Evolutionary conservation across 352 stramenopile genomes (phyloP), one percentile per base, ranked within the genome.

Genomic region (Phytophthora quininea): DNA sequence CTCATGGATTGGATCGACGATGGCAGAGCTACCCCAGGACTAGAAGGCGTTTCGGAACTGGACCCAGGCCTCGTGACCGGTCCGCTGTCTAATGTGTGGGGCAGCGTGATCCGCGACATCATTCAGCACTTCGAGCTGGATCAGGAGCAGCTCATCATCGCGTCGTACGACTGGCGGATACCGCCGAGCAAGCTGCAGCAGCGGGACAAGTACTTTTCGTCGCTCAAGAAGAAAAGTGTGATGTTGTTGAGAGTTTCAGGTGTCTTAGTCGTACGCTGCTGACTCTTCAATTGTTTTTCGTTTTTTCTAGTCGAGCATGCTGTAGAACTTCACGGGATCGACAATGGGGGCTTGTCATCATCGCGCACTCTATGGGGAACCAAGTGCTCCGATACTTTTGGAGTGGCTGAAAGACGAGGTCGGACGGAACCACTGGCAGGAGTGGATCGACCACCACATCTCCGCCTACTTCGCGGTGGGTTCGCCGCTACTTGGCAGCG

Each of bases 311-410:
- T 93, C 58, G 85, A 91, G 52, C 75, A 83, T 43, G 80, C 76
- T 9, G 78, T 91, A 1, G 73, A 72, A 5, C 64, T 90, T 14
- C 77, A 91, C 40, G 80, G 77, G 19, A 57, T 56, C 33, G 62
- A 70, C 31, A 56, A 47, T 11, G 71, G 75, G 80, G 85, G 14
- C 64, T 91, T 30, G 84, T 95, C 32, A 81, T 95, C 32, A 88
- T 95, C 63, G 86, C 84, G 0, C 86, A 95, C 58, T 95, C 86
- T 33, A 91, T 95, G 79, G 86, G 86, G 33, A 95, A 95, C 61
- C 76, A 76, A 37, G 63, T 93, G 15, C 89, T 95, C 27, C 84
- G 84, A 3, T 95, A 95, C 73, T 95, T 95, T 47, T 95, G 33
- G 81, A 82, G 58, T 95, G 86, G 86, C 70, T 95, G 54, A 86